These are phyloP conservation scores for Phaeodactylum tricornutum DNA, from an alignment of 108 stramenopile species.

Conservation along the genomic window DNA sequence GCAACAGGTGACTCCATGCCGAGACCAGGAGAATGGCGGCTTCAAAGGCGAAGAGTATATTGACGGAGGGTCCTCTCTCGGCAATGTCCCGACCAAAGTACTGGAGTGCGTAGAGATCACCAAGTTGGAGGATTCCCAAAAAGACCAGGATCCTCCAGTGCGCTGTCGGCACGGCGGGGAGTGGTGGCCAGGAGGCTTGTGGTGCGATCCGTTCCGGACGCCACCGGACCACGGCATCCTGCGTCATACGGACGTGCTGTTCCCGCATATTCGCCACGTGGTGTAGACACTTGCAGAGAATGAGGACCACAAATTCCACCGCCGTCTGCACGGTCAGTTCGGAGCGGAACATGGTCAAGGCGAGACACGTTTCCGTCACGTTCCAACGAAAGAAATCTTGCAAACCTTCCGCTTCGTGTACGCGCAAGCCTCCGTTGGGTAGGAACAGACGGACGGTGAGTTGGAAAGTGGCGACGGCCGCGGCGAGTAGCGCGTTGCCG, in stretches of 20 bases:
- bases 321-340: conserved; percentile 80
- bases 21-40: conserved; percentile 75
- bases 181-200: conserved; percentile 17
- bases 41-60: conserved; percentile 94
- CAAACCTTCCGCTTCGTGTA: conserved; percentile 85
- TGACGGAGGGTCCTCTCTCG: conserved; percentile 65
- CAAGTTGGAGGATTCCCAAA: conserved; percentile 35
- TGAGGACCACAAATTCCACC: conserved; percentile 73
- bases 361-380: conserved; percentile 95
- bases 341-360: conserved; percentile 93
- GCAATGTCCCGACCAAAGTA: conserved; percentile 44
- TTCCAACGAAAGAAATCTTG: conserved; percentile 92
- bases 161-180: conserved; percentile 18
- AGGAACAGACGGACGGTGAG: conserved; percentile 48
- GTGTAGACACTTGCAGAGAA: conserved; percentile 88
- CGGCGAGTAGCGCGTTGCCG: conserved; percentile 72
- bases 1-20: conserved; percentile 47
- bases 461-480: conserved; percentile 44
- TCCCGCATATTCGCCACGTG: conserved; percentile 89
- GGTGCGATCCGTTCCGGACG: too few relatives aligned
- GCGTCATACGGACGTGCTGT: conserved; percentile 84
- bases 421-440: conserved; percentile 64
- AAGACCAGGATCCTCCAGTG: conserved; percentile 54
- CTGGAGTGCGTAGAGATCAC: conserved; percentile 52
- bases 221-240: conserved; percentile 38